phyloP scores from a whole-genome alignment of 164 flowering plant species.

The Vitis amurensis region DNA sequence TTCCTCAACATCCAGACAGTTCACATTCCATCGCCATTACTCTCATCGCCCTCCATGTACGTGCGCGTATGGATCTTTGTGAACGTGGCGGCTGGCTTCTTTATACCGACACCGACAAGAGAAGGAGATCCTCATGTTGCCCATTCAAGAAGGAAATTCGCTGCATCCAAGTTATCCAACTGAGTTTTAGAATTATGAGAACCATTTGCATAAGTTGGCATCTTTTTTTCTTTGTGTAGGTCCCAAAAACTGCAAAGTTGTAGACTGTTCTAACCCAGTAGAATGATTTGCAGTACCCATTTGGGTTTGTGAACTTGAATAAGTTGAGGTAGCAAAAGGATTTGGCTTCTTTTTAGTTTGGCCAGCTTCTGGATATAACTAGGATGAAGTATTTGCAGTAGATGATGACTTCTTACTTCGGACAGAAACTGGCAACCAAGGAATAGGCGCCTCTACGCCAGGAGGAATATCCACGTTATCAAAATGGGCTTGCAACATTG shows the following conservation, averaged over 20 bases:
- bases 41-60: no score
- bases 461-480: constrained; percentile 48
- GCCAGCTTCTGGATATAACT: not conserved
- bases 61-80: no score
- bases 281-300: not conserved
- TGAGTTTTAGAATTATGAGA: constrained; percentile 1
- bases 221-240: constrained; percentile 10
- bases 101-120: not conserved
- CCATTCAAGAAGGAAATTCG: constrained; percentile 8
- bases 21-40: no score
- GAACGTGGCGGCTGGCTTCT: not conserved
- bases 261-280: constrained; percentile 13
- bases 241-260: not conserved
- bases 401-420: constrained; percentile 1
- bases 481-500: constrained; percentile 36
- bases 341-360: constrained; percentile 15
- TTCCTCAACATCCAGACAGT: no score
- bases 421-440: constrained; percentile 27
- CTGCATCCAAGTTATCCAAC: not conserved
- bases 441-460: constrained; percentile 48
- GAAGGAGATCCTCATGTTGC: constrained; percentile 1
- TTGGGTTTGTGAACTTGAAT: not conserved
- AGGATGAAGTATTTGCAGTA: constrained; percentile 6
- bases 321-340: not conserved
- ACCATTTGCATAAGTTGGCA: not conserved